These are phyloP conservation scores for Magnusiomyces sp. DNA, from an alignment of 1,139 yeast species.

Conservation along the genomic window DNA sequence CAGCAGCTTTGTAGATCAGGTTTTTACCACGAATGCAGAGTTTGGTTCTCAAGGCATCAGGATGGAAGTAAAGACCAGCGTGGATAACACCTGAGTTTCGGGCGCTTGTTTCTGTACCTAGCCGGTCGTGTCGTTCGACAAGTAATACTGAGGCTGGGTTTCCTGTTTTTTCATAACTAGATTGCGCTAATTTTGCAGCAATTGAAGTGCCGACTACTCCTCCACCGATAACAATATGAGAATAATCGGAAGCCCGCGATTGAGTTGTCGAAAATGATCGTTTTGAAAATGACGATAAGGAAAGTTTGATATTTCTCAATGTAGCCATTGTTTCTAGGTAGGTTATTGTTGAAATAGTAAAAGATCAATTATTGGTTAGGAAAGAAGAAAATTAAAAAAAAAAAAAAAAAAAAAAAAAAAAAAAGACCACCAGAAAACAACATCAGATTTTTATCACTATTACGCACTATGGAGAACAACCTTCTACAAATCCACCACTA, in stretches of 20 bases:
- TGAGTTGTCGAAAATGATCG: conserved; percentile 10
- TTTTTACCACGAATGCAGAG: conserved; percentile 70
- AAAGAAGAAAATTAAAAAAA: background rate
- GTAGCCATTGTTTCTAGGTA: background rate
- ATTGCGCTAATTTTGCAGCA: conserved; percentile 54
- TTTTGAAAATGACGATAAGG: background rate
- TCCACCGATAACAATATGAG: conserved; percentile 79
- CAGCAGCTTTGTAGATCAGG: conserved; percentile 47
- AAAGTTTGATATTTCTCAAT: background rate
- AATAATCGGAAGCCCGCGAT: conserved; percentile 40
- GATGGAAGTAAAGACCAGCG: conserved; percentile 81
- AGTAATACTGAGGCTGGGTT: conserved; percentile 46
- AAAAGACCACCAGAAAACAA: background rate
- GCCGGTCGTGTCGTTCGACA: conserved; percentile 54
- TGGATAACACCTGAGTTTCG: conserved; percentile 89
- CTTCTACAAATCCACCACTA: no score
- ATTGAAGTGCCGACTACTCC: conserved; percentile 83
- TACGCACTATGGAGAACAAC: no score
- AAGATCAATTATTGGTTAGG: background rate
- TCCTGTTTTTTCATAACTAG: conserved; percentile 14
- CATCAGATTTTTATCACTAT: no score
- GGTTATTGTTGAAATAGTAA: background rate
- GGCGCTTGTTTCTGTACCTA: conserved; percentile 77
- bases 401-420: background rate
- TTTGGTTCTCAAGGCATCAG: conserved; percentile 53